phyloP scores from a whole-genome alignment of 805 yeast genomes.

The Kluyveromyces wickerhamii region DNA sequence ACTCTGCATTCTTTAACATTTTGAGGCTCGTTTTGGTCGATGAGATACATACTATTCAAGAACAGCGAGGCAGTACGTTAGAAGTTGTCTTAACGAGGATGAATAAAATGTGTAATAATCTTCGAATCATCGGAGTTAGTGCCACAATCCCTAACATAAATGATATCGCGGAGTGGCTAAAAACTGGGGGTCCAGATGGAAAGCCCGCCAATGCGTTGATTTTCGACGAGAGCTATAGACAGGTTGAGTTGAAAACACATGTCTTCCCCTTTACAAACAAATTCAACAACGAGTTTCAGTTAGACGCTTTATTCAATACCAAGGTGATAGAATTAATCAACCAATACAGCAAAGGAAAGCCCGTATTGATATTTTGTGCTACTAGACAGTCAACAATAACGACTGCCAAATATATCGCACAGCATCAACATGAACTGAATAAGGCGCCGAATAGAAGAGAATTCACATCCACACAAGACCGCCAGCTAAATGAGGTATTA shows the following conservation, averaged over 20 bases:
- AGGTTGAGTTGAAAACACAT: slow-evolving; percentile 35
- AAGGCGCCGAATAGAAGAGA: not conserved
- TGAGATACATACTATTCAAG: slow-evolving; percentile 41
- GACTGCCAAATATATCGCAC: slow-evolving; percentile 37
- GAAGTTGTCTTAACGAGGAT: slow-evolving; percentile 43
- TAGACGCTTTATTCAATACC: slow-evolving; percentile 37
- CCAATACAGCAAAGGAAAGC: slow-evolving; percentile 34
- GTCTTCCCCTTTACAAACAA: slow-evolving; percentile 37
- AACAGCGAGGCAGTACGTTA: slow-evolving; percentile 40
- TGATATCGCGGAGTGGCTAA: slow-evolving; percentile 42
- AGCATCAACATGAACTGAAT: slow-evolving; percentile 10
- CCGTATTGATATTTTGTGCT: slow-evolving; percentile 45
- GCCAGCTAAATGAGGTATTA: slow-evolving; percentile 20
- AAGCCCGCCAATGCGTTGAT: slow-evolving; percentile 31
- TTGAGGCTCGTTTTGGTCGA: slow-evolving; percentile 40
- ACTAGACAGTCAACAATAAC: slow-evolving; percentile 41
- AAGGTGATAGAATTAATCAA: slow-evolving; percentile 36
- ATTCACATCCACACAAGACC: slow-evolving; percentile 16
- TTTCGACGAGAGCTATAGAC: slow-evolving; percentile 42
- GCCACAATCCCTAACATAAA: slow-evolving; percentile 47
- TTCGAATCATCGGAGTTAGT: slow-evolving; percentile 41
- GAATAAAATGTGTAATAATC: slow-evolving; percentile 31
- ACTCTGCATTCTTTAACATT: slow-evolving; percentile 32
- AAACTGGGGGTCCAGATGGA: slow-evolving; percentile 13
- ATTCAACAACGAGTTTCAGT: slow-evolving; percentile 39